Evolutionary conservation across 495 filamentous ascomycete genomes (phyloP), one percentile per base, ranked within the genome.

Genomic region (Cetradonia linearis): DNA sequence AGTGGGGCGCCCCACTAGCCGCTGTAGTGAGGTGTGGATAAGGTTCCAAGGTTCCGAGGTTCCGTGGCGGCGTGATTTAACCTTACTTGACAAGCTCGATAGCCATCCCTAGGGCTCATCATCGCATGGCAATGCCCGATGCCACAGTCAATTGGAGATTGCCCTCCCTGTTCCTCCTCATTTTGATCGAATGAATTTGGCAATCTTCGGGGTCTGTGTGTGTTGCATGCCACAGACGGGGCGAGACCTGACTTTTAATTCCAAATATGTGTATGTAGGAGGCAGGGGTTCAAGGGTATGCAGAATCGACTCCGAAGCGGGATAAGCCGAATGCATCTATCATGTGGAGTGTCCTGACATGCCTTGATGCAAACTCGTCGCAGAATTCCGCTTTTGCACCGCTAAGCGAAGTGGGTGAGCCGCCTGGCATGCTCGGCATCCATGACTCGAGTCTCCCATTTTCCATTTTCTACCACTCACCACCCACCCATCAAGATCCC

Each of bases 41-140:
- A 60, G 58, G 58, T 60, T 60, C 58, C 36, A n/a, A n/a, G n/a
- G n/a, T n/a, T n/a, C n/a, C n/a, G n/a, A n/a, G n/a, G n/a, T n/a
- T n/a, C n/a, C n/a, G n/a, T n/a, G n/a, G 58, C 53, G 47, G 58
- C 58, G 58, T 53, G 58, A 52, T 52, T 60, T 60, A 60, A 60
- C 58, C 58, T 60, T 60, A 60, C 58, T 60, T 50, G 47, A 60
- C 58, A 60, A 59, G 34, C 49, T 48, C 44, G 49, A 27, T 50
- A 40, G 33, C 3, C 28, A n/a, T 33, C 10, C 50, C 50, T 31
- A 18, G 30, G 50, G 50, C n/a, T 23, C 33, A 5, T 7, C n/a
- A 46, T 46, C 40, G 40, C 40, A 8, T 44, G 40, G 40, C 40
- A 18, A 9, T 44, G 18, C 20, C 38, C 42, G 42, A 46, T 25